These are phyloP conservation scores for Rhizomucor miehei DNA, from an alignment of 371 early-diverging fungal species.

Conservation along the genomic window DNA sequence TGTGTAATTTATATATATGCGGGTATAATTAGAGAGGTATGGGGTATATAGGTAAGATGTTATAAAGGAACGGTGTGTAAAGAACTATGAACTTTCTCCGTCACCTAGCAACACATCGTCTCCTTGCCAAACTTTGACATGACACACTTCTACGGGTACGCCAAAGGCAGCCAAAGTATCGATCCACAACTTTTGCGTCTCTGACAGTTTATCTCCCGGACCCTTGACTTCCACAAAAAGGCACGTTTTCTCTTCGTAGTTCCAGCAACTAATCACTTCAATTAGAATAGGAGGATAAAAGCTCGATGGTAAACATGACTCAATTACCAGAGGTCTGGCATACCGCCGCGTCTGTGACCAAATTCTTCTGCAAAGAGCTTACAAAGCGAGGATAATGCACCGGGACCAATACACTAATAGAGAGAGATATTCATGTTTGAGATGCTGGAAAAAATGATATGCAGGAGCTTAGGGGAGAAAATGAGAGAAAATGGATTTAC, in stretches of 20 bases:
- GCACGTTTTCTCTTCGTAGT: conserved; percentile 48
- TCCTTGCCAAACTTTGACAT: conserved; percentile 53
- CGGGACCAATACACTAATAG: conserved; percentile 57
- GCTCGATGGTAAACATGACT: neutral
- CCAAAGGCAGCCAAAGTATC: conserved; percentile 54
- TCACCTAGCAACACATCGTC: conserved; percentile 36
- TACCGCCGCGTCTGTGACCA: conserved; percentile 60
- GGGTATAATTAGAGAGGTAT: too few species aligned
- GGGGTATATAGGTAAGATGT: too few species aligned
- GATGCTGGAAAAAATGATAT: too few species aligned
- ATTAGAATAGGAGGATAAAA: neutral
- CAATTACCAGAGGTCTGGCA: conserved; percentile 68
- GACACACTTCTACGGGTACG: conserved; percentile 65
- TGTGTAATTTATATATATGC: too few species aligned
- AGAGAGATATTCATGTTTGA: neutral
- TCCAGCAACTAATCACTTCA: conserved; percentile 50
- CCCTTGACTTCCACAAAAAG: conserved; percentile 78
- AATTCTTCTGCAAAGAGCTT: conserved; percentile 63
- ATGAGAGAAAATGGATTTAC: conserved; percentile 17
- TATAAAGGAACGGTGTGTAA: too few species aligned
- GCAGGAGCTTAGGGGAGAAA: too few species aligned
- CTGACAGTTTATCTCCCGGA: conserved; percentile 70
- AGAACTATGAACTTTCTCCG: neutral
- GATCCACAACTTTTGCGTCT: conserved; percentile 75
- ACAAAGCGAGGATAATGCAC: conserved; percentile 54